phyloP scores from a whole-genome alignment of 2,329 filamentous ascomycete genomes.

The Colletotrichum chrysophilum region DNA sequence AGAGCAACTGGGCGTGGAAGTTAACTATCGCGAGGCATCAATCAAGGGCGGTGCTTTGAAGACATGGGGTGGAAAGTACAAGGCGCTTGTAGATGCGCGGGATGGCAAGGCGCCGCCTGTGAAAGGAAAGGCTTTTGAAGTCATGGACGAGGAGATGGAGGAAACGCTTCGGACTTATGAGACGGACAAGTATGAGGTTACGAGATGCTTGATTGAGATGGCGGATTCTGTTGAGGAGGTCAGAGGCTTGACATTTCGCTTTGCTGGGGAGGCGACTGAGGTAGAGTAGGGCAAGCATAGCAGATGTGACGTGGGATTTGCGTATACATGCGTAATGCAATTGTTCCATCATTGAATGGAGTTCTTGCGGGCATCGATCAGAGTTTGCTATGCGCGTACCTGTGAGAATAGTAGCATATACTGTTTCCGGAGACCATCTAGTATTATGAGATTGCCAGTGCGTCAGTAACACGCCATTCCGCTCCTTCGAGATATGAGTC shows the following conservation, averaged over 20 bases:
- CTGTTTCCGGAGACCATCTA: no score
- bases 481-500: no score
- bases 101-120: background rate
- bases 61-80: background rate
- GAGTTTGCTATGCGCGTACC: no score
- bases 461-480: no score
- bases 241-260: background rate
- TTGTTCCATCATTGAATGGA: no score
- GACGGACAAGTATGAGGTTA: background rate
- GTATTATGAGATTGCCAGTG: no score
- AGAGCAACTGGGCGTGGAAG: rapidly evolving
- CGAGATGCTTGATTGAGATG: background rate
- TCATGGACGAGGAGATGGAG: rapidly evolving
- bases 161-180: background rate
- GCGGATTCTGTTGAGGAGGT: background rate
- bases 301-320: no score
- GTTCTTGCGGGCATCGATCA: no score
- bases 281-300: no score
- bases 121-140: rapidly evolving
- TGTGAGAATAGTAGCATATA: no score
- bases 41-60: background rate
- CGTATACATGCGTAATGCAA: no score
- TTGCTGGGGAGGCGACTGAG: background rate
- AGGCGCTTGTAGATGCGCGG: background rate
- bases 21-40: background rate